Conservation (phyloP, 2,329 filamentous ascomycete genomes). For the Helminthosporium solani region DNA sequence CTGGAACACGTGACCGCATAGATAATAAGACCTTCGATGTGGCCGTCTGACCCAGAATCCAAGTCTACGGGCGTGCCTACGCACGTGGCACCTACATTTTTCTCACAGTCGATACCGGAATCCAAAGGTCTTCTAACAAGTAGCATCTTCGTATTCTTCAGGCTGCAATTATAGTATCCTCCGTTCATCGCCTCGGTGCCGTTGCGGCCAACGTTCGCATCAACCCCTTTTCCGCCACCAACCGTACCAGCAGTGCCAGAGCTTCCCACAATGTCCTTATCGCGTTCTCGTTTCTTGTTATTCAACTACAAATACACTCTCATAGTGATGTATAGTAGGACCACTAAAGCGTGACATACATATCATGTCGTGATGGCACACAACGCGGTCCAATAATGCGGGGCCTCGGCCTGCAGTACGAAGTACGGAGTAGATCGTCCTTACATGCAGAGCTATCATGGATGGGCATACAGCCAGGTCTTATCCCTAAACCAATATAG, state of each 20-base stretch:
- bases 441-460: no score
- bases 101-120: conserved; percentile 26
- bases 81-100: no score
- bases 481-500: no score
- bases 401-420: conserved; percentile 19
- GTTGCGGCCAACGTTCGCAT: conserved; percentile 7
- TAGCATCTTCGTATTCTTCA: conserved; percentile 29
- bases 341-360: conserved; percentile 34
- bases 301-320: conserved; percentile 21
- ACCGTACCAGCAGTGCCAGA: conserved; percentile 19
- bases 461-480: no score
- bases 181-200: conserved; percentile 2
- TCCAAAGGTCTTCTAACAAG: conserved; percentile 26
- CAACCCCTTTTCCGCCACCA: conserved; percentile 16
- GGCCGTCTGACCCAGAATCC: no score
- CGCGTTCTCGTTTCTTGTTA: conserved; percentile 20
- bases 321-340: conserved; percentile 27
- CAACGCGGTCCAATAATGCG: conserved; percentile 21
- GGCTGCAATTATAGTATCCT: conserved; percentile 14
- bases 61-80: no score
- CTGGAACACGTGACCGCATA: no score
- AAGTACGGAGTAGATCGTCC: no score
- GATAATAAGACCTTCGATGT: no score
- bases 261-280: conserved; percentile 22
- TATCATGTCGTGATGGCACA: conserved; percentile 35